Percentiles rank a stretch among this genome's conserved stretches.
Evolutionary conservation across 345 rosid genomes (phyloP).

Genomic region (Eucalyptus lansdowneana): DNA sequence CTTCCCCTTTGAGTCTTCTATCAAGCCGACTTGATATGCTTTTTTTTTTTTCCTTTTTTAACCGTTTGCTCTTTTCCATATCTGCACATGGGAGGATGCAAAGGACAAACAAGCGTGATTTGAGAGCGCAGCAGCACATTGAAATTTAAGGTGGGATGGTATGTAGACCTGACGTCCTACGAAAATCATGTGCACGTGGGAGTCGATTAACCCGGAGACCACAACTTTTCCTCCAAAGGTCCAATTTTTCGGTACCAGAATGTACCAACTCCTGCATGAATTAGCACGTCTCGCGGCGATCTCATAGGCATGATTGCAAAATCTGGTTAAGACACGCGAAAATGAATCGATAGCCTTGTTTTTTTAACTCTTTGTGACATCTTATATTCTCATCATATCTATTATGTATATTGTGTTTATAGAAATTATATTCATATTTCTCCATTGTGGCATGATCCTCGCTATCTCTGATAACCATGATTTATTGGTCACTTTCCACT

Average conservation of each 20-base stretch:
- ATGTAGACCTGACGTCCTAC: slow-evolving; percentile 67
- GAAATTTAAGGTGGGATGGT: background rate
- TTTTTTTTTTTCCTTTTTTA: background rate
- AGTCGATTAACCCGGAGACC: slow-evolving; percentile 84
- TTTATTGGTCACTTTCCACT: no score
- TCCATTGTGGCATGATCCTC: no score
- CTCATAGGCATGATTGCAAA: background rate
- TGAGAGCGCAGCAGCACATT: background rate
- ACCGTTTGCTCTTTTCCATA: background rate
- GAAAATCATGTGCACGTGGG: slow-evolving; percentile 63
- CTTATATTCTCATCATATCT: no score
- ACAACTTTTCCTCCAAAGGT: slow-evolving; percentile 64
- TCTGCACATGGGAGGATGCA: background rate
- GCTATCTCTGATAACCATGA: no score
- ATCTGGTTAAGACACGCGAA: background rate
- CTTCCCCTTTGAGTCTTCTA: background rate
- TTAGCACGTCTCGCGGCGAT: background rate
- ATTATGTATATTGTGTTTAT: no score
- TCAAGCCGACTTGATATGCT: background rate
- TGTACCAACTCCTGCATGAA: slow-evolving; percentile 39
- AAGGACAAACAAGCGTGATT: background rate
- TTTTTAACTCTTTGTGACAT: background rate
- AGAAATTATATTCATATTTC: background rate
- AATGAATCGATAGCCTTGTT: background rate
- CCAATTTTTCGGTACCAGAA: slow-evolving; percentile 37